Evolutionary conservation across 345 rosid species (phyloP).

Genomic region (Cardamine resedifolia): DNA sequence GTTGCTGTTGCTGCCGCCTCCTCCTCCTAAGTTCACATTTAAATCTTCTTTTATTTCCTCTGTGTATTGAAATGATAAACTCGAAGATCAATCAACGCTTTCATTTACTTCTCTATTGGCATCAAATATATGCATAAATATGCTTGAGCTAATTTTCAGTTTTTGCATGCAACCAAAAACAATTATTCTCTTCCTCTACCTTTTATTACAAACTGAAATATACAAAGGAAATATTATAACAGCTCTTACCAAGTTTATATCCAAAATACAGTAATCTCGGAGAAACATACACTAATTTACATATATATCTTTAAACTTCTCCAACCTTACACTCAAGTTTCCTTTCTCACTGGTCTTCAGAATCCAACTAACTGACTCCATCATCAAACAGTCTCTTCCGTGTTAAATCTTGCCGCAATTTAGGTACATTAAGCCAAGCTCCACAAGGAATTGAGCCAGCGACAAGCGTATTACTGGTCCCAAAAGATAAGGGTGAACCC

Average conservation of each 20-base stretch:
- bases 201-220: background rate
- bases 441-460: background rate
- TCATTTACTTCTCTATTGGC: constrained; percentile 3
- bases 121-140: background rate
- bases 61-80: constrained; percentile 23
- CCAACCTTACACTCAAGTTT: constrained; percentile 22
- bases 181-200: background rate
- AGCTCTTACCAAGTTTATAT: constrained; percentile 18
- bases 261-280: background rate
- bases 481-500: background rate
- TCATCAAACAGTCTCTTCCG: constrained; percentile 12
- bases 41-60: background rate
- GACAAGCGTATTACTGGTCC: constrained; percentile 2
- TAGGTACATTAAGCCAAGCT: constrained; percentile 15
- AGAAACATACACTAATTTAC: constrained; percentile 22
- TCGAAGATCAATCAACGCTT: background rate
- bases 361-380: constrained; percentile 4
- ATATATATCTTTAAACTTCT: constrained; percentile 17
- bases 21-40: constrained; percentile 15
- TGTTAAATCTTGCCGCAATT: constrained; percentile 3
- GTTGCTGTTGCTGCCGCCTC: constrained; percentile 16
- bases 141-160: background rate
- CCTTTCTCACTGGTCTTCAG: constrained; percentile 11
- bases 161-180: background rate
- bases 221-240: background rate